Evolutionary conservation across 2,329 filamentous ascomycete genomes (phyloP), one percentile per base, ranked within the genome.

Genomic region (Paraphaeosphaeria minitans): DNA sequence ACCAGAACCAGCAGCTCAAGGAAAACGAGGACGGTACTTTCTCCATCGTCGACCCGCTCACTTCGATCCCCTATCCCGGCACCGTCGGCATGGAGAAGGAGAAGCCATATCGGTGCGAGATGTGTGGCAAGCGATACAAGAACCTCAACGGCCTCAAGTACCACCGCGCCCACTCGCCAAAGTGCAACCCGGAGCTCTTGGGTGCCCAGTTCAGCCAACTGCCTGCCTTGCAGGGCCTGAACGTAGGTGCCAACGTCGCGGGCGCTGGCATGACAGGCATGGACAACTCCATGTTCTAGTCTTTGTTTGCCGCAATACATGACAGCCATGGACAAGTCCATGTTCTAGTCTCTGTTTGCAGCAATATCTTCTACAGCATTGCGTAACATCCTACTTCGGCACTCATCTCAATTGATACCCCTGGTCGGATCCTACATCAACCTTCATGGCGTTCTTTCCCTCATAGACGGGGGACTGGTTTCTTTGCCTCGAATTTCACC

Each of bases 51-150:
- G 96, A 99, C 69, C 95, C 95, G 0, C 91, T 97, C 73, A 98
- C 95, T 0, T 95, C 91, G 29, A 87, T 92, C 1, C 95, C 95
- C 0, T 99, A 98, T 66, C 95, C 95, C 0, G 95, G 95, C 33
- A 98, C 95, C 0, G 83, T 97, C 37, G 95, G 95, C n/a, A 99
- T 99, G 95, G 95, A 99, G 80, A 99, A 98, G 77, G 94, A 98
- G 81, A 99, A 99, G 82, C 95, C 95, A 2, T 98, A 98, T 77
- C 93, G 93, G 73, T 99, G 95, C 77, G 93, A 98, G 65, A 90
- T 93, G 12, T 99, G 95, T 75, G 93, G 94, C 70, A 99, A 99
- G 82, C 90, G 95, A 53, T 99, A 99, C 81, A 99, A 99, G 87
- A 99, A 99, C 74, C 79, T 99, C 61, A 99, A 99, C 78, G 95